These are phyloP conservation scores for Pseudisothecium myosuroides DNA, from an alignment of 225 moss, liverwort and hornwort species.

Conservation along the genomic window DNA sequence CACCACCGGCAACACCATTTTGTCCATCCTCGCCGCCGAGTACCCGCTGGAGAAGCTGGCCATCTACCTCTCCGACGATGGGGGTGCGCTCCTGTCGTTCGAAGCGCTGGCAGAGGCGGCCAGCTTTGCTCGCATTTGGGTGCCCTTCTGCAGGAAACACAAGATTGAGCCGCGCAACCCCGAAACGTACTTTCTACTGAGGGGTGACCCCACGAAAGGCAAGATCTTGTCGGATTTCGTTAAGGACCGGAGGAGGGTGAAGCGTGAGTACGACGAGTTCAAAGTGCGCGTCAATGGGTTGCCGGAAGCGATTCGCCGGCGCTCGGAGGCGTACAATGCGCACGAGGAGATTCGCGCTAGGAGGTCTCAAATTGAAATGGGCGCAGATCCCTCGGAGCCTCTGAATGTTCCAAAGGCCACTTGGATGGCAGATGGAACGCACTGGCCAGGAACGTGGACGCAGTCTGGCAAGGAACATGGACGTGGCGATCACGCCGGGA, in stretches of 20 bases:
- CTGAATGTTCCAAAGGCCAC: slow-evolving; percentile 62
- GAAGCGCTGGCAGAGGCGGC: slow-evolving; percentile 68
- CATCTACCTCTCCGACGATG: slow-evolving; percentile 44
- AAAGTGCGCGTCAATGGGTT: slow-evolving; percentile 68
- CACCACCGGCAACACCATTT: slow-evolving; percentile 36
- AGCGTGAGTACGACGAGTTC: slow-evolving; percentile 68
- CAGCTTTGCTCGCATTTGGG: slow-evolving; percentile 65
- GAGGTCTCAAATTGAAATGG: slow-evolving; percentile 45
- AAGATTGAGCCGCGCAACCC: slow-evolving; percentile 68
- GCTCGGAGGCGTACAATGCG: slow-evolving; percentile 64
- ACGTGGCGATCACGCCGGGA: slow-evolving; percentile 68
- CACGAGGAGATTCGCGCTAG: slow-evolving; percentile 68
- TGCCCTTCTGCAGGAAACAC: slow-evolving; percentile 69
- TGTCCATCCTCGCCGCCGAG: slow-evolving; percentile 41
- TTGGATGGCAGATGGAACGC: slow-evolving; percentile 79
- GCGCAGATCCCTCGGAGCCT: slow-evolving; percentile 50
- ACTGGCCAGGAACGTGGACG: slow-evolving; percentile 80
- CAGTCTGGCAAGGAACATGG: slow-evolving; percentile 64
- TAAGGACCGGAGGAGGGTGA: slow-evolving; percentile 56
- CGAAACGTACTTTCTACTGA: slow-evolving; percentile 51
- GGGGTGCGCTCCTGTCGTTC: slow-evolving; percentile 57
- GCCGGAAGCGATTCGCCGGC: slow-evolving; percentile 47
- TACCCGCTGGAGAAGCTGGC: slow-evolving; percentile 45
- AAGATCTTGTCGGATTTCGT: slow-evolving; percentile 53
- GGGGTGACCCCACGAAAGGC: slow-evolving; percentile 58